A percentile compares a stretch with the other conserved stretches of the same genome.
Evolutionary conservation across 495 filamentous ascomycete genomes (phyloP).

Genomic region (Tricharina praecox): DNA sequence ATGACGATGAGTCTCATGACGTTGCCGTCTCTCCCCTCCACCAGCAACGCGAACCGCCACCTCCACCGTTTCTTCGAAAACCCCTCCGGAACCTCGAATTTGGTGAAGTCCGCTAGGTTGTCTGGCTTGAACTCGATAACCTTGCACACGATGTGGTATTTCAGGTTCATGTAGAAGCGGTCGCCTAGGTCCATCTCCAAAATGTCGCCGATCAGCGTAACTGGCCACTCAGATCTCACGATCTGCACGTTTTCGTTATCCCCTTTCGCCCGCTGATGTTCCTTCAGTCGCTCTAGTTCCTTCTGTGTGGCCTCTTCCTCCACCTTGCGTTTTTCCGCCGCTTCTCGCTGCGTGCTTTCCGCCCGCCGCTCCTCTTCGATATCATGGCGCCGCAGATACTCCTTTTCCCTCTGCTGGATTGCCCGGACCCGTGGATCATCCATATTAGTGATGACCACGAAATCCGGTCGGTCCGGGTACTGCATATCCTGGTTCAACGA

Average conservation of each 20-base stretch:
- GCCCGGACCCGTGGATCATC: conserved; percentile 40
- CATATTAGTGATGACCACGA: conserved; percentile 33
- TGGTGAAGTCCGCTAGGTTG: conserved; percentile 53
- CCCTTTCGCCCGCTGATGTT: conserved; percentile 8
- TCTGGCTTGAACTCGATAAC: conserved; percentile 69
- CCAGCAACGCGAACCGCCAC: conserved; percentile 60
- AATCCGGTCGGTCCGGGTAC: conserved; percentile 32
- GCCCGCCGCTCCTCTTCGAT: conserved; percentile 34
- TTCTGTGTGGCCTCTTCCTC: conserved; percentile 5
- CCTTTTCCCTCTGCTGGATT: conserved; percentile 24
- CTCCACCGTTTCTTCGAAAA: conserved; percentile 37
- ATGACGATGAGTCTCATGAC: conserved; percentile 49
- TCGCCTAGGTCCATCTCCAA: conserved; percentile 28
- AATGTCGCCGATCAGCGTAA: conserved; percentile 18
- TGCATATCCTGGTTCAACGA: conserved; percentile 45
- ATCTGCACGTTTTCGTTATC: conserved; percentile 3
- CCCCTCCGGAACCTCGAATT: conserved; percentile 10
- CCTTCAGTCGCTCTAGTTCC: conserved; percentile 16
- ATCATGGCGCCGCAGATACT: neutral
- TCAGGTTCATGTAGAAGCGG: conserved; percentile 52
- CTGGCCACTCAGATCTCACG: conserved; percentile 28
- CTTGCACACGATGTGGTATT: conserved; percentile 53
- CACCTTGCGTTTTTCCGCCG: conserved; percentile 17
- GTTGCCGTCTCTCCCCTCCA: conserved; percentile 37
- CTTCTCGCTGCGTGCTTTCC: too few relatives aligned